Evolutionary conservation across 2,329 filamentous ascomycete genomes (phyloP).

Genomic region (Cladosporium halotolerans): DNA sequence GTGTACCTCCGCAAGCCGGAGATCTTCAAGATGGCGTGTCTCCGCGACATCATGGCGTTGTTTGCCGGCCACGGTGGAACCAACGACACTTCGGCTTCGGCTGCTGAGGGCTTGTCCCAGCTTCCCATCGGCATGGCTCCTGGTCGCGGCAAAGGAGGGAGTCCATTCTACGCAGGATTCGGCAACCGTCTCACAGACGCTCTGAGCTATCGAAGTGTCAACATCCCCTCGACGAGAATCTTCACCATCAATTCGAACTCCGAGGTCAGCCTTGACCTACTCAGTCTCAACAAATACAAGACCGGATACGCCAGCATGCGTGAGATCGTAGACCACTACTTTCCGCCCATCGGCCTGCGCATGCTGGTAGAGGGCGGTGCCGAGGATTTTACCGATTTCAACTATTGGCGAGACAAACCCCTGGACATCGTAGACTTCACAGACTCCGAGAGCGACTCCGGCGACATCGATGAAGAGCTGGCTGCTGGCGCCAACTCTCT

Average conservation of each 20-base stretch:
- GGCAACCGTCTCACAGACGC: slow-evolving; percentile 95
- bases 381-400: slow-evolving; percentile 95
- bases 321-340: slow-evolving; percentile 96
- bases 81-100: slow-evolving; percentile 23
- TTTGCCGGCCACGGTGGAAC: slow-evolving; percentile 49
- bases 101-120: slow-evolving; percentile 19
- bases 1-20: slow-evolving; percentile 94
- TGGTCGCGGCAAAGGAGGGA: slow-evolving; percentile 25
- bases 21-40: slow-evolving; percentile 98
- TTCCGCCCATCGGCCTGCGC: slow-evolving; percentile 78
- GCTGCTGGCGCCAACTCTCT: slow-evolving; percentile 5
- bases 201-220: slow-evolving; percentile 89
- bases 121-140: slow-evolving; percentile 18
- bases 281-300: slow-evolving; percentile 89
- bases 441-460: slow-evolving; percentile 59
- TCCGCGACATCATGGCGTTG: slow-evolving; percentile 85
- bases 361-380: slow-evolving; percentile 82
- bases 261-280: slow-evolving; percentile 83
- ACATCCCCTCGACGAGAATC: slow-evolving; percentile 88
- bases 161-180: slow-evolving; percentile 91
- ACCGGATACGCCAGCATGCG: slow-evolving; percentile 96
- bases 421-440: slow-evolving; percentile 85
- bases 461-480: slow-evolving; percentile 28
- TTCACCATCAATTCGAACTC: slow-evolving; percentile 99
- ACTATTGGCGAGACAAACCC: slow-evolving; percentile 84